Evolutionary conservation across 2,329 filamentous ascomycete species (phyloP), one percentile per base, ranked within the genome.

Genomic region (Verruconis gallopava): DNA sequence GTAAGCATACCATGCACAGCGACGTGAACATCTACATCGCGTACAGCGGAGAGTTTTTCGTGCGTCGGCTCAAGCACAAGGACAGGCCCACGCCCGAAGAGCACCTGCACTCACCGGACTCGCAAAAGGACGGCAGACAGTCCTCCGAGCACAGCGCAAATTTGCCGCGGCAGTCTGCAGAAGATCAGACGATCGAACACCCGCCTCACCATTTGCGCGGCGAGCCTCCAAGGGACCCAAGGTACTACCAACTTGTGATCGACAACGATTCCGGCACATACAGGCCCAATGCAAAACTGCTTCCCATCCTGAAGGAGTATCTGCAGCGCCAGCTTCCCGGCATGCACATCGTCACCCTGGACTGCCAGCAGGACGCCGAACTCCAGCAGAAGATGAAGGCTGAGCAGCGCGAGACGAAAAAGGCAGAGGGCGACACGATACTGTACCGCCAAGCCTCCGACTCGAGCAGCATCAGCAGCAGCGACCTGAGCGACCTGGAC

Each of bases 251-350:
- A 56, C 73, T 96, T 5, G 68, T 91, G 48, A 95, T 96, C 54
- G 89, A 96, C 65, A 96, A 96, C 54, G 89, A 94, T 60, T 85
- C 79, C 42, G 89, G 89, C 9, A 96, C 89, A 0, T 96, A 96
- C 59, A 75, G 89, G 0, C 89, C 89, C 0, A 85, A 93, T 54
- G 81, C 81, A 43, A 71, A 77, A 9, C 69, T 84, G 6, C 71
- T 96, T 1, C 82, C 83, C 0, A 57, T 78, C 1, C 67, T 96
- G 1, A 77, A 79, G 40, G 55, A 67, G 9, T 93, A 85, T 55
- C 62, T 96, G 2, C 64, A 77, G 21, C 60, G 59, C 18, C 85
- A 89, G 49, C 77, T 95, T 22, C 83, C 84, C 0, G 85, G 84
- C 0, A 64, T 96, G 1, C 76, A 81, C 40, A 67, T 94, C 36